Base-by-base conservation (phyloP, 2,329 filamentous ascomycete species). In the Colletotrichum theobromicola region DNA sequence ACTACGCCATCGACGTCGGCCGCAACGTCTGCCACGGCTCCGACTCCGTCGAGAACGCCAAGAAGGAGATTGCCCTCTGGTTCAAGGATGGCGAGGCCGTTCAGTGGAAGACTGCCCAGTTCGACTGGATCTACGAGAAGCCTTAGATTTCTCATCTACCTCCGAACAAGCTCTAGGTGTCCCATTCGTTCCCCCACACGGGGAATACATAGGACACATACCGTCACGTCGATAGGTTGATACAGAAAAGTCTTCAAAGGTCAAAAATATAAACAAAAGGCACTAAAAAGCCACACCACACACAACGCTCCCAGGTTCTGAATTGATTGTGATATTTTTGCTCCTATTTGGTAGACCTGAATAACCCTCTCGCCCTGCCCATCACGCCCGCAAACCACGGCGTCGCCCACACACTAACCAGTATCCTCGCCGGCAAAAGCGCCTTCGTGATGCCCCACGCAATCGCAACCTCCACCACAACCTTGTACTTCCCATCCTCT, bases 11-110 rank as follows among this genome's bases (percentile, higher is more conserved):
- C 82, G 92, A 88, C 75, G 85, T 87, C 85, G 97, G 97, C 89
- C 95, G 96, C 87, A 99, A 99, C 91, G 95, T 98, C 90, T 98
- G 96, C 94, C 97, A 99, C 93, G 97, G 97, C 86, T 98, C 95
- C 88, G 97, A 99, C 92, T 93, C 91, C 85, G 96, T 99, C 88
- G 97, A 99, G 93, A 98, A 92, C 90, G 97, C 97, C 88, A 92
- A 98, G 94, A 98, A 98, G 94, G 97, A 99, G 92, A 99, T 99
- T 85, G 94, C 93, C 83, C 93, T 98, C 85, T 99, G 97, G 97
- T 99, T 99, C 94, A 93, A 94, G 88, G 90, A 94, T 80, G 93
- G 92, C 81, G 97, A 98, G 88, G 85, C 98, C 83, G 88, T 95
- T 88, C 90, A 85, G 88, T 98, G 94, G 92, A 96, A 97, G 92